Conservation (phyloP, 192 early-diverging fungal genomes). For the Umbelopsis ramanniana region DNA sequence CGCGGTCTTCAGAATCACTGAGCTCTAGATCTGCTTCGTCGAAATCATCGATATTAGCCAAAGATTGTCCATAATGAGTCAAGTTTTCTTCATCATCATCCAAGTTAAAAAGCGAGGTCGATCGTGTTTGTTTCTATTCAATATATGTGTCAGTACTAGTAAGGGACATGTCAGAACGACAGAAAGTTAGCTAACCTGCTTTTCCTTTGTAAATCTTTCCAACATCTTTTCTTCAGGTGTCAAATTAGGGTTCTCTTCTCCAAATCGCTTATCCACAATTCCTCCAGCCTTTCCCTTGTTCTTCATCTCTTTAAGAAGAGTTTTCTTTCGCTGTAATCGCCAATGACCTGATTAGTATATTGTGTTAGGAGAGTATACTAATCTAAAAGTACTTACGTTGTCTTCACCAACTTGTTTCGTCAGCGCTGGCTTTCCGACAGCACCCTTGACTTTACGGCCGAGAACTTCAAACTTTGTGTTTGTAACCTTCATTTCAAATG, state of each 20-base stretch:
- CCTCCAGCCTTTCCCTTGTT: slow-evolving; percentile 71
- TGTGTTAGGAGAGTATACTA: not conserved
- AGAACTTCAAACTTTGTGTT: slow-evolving; percentile 83
- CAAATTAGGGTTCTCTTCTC: slow-evolving; percentile 86
- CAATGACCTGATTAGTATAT: not conserved
- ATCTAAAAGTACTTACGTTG: slow-evolving; percentile 49
- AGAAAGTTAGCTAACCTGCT: slow-evolving; percentile 52
- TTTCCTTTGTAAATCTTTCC: slow-evolving; percentile 89
- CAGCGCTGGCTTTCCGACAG: slow-evolving; percentile 77
- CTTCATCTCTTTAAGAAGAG: slow-evolving; percentile 77
- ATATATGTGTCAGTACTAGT: not conserved
- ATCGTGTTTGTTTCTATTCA: slow-evolving; percentile 41
- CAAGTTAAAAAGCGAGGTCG: slow-evolving; percentile 74
- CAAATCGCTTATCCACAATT: slow-evolving; percentile 93
- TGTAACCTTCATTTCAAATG: slow-evolving; percentile 88
- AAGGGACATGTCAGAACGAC: not conserved
- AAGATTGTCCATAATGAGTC: slow-evolving; percentile 94
- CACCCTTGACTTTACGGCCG: slow-evolving; percentile 82
- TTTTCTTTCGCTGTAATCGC: slow-evolving; percentile 73
- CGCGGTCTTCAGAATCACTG: slow-evolving; percentile 64
- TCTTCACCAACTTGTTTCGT: slow-evolving; percentile 85
- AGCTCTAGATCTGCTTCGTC: slow-evolving; percentile 66
- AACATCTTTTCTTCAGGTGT: slow-evolving; percentile 97
- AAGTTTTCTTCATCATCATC: slow-evolving; percentile 75
- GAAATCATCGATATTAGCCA: slow-evolving; percentile 83